Evolutionary conservation across 441 rosid genomes (phyloP).

Genomic region (Gossypium trilobum): DNA sequence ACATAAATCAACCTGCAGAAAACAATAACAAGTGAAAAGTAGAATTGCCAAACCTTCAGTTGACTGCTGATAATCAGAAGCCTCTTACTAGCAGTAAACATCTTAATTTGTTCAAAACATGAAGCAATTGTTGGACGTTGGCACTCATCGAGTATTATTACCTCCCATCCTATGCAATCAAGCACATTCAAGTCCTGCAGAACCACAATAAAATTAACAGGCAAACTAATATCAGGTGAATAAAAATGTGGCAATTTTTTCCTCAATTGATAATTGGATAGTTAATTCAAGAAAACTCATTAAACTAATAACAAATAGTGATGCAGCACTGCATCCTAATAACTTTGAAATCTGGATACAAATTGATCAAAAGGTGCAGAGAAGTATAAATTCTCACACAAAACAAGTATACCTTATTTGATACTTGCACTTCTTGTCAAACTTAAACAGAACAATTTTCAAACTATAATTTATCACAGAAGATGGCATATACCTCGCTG

Average conservation of each 20-base stretch:
- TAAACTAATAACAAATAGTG: not conserved
- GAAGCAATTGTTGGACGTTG: slow-evolving; percentile 25
- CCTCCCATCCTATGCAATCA: slow-evolving; percentile 37
- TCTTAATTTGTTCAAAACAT: slow-evolving; percentile 32
- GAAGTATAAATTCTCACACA: slow-evolving; percentile 2
- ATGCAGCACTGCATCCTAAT: not conserved
- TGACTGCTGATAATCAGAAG: slow-evolving; percentile 41
- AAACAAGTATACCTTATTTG: not conserved
- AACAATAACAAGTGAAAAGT: not conserved
- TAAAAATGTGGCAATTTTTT: not conserved
- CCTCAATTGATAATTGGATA: not conserved
- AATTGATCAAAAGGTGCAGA: not conserved
- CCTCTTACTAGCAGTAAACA: slow-evolving; percentile 33
- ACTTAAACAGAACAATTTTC: not conserved
- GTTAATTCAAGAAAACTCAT: not conserved
- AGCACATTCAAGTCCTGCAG: slow-evolving; percentile 44
- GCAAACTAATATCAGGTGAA: not conserved
- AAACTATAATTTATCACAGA: slow-evolving; percentile 2
- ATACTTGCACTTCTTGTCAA: not conserved
- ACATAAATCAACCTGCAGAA: slow-evolving; percentile 8
- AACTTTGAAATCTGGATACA: not conserved
- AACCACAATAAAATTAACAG: slow-evolving; percentile 15
- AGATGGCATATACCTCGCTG: slow-evolving; percentile 34
- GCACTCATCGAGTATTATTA: slow-evolving; percentile 44
- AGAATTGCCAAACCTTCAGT: slow-evolving; percentile 36